Conservation (phyloP, 176 grass and related monocot species). For the Elymus sibiricus region DNA sequence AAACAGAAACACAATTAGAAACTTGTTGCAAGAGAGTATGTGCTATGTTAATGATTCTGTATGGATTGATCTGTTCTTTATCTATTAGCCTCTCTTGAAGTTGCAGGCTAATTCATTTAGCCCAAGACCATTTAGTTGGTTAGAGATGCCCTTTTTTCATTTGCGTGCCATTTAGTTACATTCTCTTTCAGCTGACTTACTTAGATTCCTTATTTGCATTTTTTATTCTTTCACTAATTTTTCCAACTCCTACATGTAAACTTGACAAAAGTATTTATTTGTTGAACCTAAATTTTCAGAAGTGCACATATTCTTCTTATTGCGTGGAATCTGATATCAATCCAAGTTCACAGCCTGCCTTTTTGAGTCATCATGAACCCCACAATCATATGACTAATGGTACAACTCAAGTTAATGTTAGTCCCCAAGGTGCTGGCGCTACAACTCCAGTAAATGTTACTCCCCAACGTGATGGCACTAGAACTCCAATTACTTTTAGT, state of each 20-base stretch:
- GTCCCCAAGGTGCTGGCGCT: not conserved
- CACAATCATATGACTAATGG: not conserved
- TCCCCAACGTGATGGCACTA: not conserved
- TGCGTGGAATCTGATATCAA: slow-evolving; percentile 28
- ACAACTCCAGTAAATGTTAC: slow-evolving; percentile 29
- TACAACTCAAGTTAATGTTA: slow-evolving; percentile 27
- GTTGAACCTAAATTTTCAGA: slow-evolving; percentile 37
- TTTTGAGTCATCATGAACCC: slow-evolving; percentile 12
- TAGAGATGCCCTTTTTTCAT: slow-evolving; percentile 19
- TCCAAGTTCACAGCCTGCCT: slow-evolving; percentile 15
- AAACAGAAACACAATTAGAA: not conserved
- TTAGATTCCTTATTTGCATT: not conserved
- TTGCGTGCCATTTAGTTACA: not conserved
- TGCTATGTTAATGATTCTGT: slow-evolving; percentile 1
- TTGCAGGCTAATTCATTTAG: not conserved
- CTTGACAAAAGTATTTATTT: not conserved
- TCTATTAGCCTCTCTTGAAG: not conserved
- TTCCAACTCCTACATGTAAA: not conserved
- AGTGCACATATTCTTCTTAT: slow-evolving; percentile 32
- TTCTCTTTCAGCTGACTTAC: not conserved
- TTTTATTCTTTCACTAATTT: not conserved
- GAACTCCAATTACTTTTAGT: slow-evolving; percentile 26
- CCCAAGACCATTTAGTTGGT: not conserved
- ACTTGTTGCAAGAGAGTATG: not conserved
- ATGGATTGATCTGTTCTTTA: not conserved